Conservation (phyloP, 169 alveolate species). For the Plasmodium vinckei region DNA sequence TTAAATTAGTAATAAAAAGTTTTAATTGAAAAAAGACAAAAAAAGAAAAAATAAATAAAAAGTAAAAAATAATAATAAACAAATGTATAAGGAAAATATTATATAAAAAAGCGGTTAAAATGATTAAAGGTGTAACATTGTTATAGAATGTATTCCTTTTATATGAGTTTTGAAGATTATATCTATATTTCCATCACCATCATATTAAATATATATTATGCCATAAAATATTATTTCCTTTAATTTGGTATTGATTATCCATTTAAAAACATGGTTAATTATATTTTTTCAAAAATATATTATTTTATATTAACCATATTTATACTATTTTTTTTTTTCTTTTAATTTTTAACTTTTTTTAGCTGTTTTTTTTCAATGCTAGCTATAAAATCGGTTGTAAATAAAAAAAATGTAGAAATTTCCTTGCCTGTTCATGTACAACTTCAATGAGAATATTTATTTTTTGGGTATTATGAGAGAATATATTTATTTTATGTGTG, state of each 20-base stretch:
- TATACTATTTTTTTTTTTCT: conserved; percentile 7
- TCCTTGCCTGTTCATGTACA: too few relatives aligned
- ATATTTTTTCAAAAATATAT: conserved; percentile 4
- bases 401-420: too few relatives aligned
- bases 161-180: conserved; percentile 6
- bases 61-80: background rate
- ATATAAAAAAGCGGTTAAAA: background rate
- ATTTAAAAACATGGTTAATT: conserved; percentile 7
- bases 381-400: too few relatives aligned
- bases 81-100: background rate
- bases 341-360: background rate
- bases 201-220: conserved; percentile 28
- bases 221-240: background rate
- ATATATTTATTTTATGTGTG: background rate
- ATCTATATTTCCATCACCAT: conserved; percentile 5
- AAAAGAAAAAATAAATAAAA: background rate
- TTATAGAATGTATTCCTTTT: conserved; percentile 1
- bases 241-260: conserved; percentile 3
- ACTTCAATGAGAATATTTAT: too few relatives aligned
- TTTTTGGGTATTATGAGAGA: too few relatives aligned
- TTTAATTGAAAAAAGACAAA: conserved; percentile 2
- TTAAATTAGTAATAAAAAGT: background rate
- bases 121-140: conserved; percentile 10
- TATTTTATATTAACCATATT: background rate
- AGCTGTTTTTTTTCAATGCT: too few relatives aligned